These are phyloP conservation scores for Oidiodendron maius DNA, from an alignment of 495 filamentous ascomycete species.

Conservation along the genomic window DNA sequence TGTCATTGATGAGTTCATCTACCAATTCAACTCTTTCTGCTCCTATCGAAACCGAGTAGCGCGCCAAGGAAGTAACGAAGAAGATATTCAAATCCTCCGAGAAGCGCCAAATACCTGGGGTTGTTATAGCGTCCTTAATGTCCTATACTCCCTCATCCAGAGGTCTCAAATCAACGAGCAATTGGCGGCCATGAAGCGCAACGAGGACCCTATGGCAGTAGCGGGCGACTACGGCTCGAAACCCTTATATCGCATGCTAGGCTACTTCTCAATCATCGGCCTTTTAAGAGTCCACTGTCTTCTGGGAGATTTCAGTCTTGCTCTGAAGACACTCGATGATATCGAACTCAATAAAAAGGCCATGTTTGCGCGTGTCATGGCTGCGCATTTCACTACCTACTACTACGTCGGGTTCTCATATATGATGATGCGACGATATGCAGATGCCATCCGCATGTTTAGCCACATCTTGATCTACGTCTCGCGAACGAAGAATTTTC, in stretches of 20 bases:
- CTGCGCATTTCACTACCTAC: slow-evolving; percentile 98
- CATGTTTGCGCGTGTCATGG: slow-evolving; percentile 99
- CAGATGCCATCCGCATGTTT: slow-evolving; percentile 99
- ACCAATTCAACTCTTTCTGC: slow-evolving; percentile 99
- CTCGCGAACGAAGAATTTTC: slow-evolving; percentile 98
- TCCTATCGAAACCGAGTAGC: slow-evolving; percentile 89
- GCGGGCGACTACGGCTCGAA: slow-evolving; percentile 93
- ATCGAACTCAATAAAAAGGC: slow-evolving; percentile 99
- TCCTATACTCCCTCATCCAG: slow-evolving; percentile 98
- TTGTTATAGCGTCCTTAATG: slow-evolving; percentile 98
- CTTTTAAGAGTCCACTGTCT: slow-evolving; percentile 93
- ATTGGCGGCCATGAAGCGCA: slow-evolving; percentile 86
- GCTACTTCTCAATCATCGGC: slow-evolving; percentile 98
- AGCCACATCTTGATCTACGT: slow-evolving; percentile 99
- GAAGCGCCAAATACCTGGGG: slow-evolving; percentile 99
- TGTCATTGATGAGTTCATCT: slow-evolving; percentile 99
- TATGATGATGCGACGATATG: slow-evolving; percentile 99
- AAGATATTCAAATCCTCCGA: slow-evolving; percentile 83
- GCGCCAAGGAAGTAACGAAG: slow-evolving; percentile 74
- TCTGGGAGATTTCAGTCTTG: slow-evolving; percentile 95
- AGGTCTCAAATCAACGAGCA: slow-evolving; percentile 97
- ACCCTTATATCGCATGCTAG: slow-evolving; percentile 93
- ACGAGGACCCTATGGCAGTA: slow-evolving; percentile 76
- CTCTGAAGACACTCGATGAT: slow-evolving; percentile 96
- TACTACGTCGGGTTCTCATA: slow-evolving; percentile 99